A percentile compares a stretch with the other conserved stretches of the same genome.
Evolutionary conservation across 2,329 filamentous ascomycete species (phyloP).

Genomic region (Xylariaceae sp.): DNA sequence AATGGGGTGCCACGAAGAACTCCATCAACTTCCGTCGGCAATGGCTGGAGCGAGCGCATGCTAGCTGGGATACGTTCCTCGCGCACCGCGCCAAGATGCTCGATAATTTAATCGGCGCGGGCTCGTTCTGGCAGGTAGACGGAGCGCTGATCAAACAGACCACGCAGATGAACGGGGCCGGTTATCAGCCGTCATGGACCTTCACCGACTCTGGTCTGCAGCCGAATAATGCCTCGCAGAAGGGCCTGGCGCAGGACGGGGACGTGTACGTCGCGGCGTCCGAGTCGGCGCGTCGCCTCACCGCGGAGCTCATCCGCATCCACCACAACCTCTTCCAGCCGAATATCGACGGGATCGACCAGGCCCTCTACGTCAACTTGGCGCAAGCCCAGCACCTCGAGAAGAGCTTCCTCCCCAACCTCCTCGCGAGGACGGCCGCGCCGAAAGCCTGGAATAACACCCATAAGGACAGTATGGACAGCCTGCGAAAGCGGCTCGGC

Average conservation of each 20-base stretch:
- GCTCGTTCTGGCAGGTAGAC: not conserved
- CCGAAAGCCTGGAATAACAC: too few species aligned
- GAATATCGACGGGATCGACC: not conserved
- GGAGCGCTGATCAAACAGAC: not conserved
- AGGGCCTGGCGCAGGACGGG: not conserved
- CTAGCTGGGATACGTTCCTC: constrained; percentile 1
- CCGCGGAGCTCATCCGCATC: constrained; percentile 1
- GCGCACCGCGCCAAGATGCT: constrained; percentile 1
- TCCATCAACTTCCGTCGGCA: not conserved
- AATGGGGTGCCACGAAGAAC: not conserved
- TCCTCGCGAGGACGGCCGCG: not conserved
- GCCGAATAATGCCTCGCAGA: not conserved
- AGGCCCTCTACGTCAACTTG: too few species aligned
- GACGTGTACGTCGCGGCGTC: not conserved
- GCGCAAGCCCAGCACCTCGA: not conserved
- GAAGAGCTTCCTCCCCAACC: not conserved
- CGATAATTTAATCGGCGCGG: not conserved
- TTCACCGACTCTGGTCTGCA: not conserved
- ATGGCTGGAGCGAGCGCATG: not conserved
- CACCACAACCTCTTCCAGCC: constrained; percentile 3
- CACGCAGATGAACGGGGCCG: too few species aligned
- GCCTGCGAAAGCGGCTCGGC: not conserved
- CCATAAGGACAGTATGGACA: too few species aligned
- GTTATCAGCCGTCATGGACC: not conserved
- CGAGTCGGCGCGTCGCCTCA: not conserved